These are phyloP conservation scores for Penicillium fuscoglaucum DNA, from an alignment of 2,329 filamentous ascomycete species.

Conservation along the genomic window DNA sequence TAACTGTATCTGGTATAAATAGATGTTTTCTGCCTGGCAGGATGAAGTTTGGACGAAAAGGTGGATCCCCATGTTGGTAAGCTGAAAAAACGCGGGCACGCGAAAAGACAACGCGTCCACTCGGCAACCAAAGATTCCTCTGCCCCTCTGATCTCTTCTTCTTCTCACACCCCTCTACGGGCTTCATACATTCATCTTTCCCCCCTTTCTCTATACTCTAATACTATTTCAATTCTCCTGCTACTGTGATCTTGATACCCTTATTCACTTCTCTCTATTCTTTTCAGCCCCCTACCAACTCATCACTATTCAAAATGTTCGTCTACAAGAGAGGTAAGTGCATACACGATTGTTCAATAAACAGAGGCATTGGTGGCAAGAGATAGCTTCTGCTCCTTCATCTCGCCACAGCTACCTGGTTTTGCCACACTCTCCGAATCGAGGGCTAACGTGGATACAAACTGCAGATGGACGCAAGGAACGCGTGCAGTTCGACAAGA, in stretches of 20 bases:
- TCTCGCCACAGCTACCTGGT: background rate
- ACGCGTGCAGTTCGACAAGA: conserved; percentile 99
- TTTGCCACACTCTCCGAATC: conserved; percentile 21
- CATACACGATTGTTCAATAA: background rate
- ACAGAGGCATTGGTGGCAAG: background rate
- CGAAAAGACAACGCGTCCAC: conserved; percentile 13
- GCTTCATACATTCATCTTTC: conserved; percentile 15
- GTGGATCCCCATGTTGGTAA: conserved; percentile 10
- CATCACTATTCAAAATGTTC: conserved; percentile 52
- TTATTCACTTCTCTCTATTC: conserved; percentile 17
- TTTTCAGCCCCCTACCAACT: conserved; percentile 10
- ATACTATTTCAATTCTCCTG: conserved; percentile 9
- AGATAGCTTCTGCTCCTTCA: background rate
- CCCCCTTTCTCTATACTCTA: conserved; percentile 12
- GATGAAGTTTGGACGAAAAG: background rate
- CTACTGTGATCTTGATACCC: conserved; percentile 28
- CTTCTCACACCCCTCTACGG: conserved; percentile 23
- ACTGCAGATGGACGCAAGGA: conserved; percentile 92
- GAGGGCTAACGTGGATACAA: conserved; percentile 22
- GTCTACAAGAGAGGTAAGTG: conserved; percentile 63
- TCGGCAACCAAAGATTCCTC: conserved; percentile 16
- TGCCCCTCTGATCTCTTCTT: conserved; percentile 30
- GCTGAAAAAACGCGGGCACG: conserved; percentile 23
- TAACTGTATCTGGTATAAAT: conserved; percentile 1
- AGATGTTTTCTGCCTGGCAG: conserved; percentile 3